These are phyloP conservation scores for Uronychia setigera DNA, from an alignment of 73 alveolate species.

Conservation along the genomic window DNA sequence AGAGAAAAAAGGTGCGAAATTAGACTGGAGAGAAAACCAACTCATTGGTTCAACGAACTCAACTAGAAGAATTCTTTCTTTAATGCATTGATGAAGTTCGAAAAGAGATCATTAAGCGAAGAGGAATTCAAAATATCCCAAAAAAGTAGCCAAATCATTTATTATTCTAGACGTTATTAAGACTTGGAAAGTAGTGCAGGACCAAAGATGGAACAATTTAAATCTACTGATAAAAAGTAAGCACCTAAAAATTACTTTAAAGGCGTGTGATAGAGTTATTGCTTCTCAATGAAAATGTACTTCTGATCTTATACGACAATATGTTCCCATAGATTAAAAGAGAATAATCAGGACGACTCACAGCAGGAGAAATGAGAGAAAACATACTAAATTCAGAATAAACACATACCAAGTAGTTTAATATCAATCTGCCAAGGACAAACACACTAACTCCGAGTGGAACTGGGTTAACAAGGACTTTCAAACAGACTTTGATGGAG, in stretches of 20 bases:
- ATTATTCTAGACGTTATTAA: neutral
- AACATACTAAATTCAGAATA: too few species aligned
- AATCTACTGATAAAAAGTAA: neutral
- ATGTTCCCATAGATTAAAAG: neutral
- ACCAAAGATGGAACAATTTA: neutral
- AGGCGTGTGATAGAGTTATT: neutral
- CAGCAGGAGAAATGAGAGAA: too few species aligned
- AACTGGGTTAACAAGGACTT: neutral
- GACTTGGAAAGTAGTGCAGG: neutral
- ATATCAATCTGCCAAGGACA: neutral
- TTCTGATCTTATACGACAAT: neutral
- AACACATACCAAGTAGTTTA: neutral
- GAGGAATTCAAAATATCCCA: neutral
- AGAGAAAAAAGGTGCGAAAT: neutral
- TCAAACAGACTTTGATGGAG: neutral
- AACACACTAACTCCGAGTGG: neutral
- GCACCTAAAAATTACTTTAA: neutral
- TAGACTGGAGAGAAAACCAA: neutral
- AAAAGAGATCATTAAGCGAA: neutral
- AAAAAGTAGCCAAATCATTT: too few species aligned
- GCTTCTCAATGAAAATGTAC: neutral
- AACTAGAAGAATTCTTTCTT: neutral
- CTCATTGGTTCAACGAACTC: too few species aligned
- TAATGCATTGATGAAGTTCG: neutral
- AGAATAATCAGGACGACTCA: neutral